Evolutionary conservation across 352 stramenopile genomes (phyloP).

Genomic region (Pythium scleroteichum): DNA sequence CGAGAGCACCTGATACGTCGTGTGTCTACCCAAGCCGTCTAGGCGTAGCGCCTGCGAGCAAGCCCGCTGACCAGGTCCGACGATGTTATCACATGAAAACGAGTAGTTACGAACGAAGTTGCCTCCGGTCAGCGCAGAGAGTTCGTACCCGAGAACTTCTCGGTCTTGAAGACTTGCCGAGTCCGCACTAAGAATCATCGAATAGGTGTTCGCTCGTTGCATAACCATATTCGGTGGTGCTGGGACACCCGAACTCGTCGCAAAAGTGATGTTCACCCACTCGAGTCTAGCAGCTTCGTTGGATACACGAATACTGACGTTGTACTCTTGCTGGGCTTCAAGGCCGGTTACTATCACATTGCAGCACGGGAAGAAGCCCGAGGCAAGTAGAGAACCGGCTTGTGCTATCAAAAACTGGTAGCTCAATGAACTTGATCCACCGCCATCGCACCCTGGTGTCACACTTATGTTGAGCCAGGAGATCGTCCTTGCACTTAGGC

Average conservation of each 20-base stretch:
- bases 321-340: slow-evolving; percentile 28
- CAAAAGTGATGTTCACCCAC: slow-evolving; percentile 24
- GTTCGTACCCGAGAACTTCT: slow-evolving; percentile 41
- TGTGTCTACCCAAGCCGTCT: slow-evolving; percentile 27
- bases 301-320: slow-evolving; percentile 28
- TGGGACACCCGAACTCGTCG: slow-evolving; percentile 42
- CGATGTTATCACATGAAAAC: slow-evolving; percentile 14
- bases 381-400: slow-evolving; percentile 10
- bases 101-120: slow-evolving; percentile 6
- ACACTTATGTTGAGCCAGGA: slow-evolving; percentile 45
- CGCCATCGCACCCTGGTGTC: slow-evolving; percentile 38
- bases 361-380: slow-evolving; percentile 46
- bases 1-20: slow-evolving; percentile 30
- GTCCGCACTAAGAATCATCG: slow-evolving; percentile 30
- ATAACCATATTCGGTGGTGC: slow-evolving; percentile 20
- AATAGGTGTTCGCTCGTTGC: slow-evolving; percentile 43
- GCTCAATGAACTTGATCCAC: slow-evolving; percentile 27
- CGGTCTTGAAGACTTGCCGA: slow-evolving; percentile 19
- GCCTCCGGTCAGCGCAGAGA: slow-evolving; percentile 15
- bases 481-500: slow-evolving; percentile 17
- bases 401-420: slow-evolving; percentile 44
- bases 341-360: slow-evolving; percentile 37
- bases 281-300: slow-evolving; percentile 32
- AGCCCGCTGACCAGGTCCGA: slow-evolving; percentile 6
- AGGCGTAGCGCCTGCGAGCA: slow-evolving; percentile 19